Conservation (phyloP, 495 filamentous ascomycete genomes). For the Xylaria castorea region DNA sequence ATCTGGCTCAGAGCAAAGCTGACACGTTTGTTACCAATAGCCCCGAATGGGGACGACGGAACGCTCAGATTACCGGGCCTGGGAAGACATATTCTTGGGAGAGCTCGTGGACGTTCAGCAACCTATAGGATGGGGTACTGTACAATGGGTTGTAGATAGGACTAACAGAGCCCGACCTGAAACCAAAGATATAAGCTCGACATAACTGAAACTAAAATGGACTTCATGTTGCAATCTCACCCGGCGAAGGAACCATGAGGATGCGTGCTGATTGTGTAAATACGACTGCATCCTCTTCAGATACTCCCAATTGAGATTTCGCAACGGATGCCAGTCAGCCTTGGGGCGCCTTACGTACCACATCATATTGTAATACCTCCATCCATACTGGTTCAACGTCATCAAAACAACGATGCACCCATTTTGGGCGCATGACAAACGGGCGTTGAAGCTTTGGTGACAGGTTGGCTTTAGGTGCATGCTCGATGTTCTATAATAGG, state of each 20-base stretch:
- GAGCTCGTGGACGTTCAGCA: slow-evolving; percentile 58
- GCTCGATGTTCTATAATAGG: background rate
- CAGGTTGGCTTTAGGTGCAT: background rate
- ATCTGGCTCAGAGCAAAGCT: slow-evolving; percentile 26
- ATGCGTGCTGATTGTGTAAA: background rate
- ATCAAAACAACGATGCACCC: background rate
- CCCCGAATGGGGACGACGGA: slow-evolving; percentile 71
- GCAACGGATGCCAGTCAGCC: background rate
- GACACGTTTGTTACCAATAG: slow-evolving; percentile 41
- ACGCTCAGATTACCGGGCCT: slow-evolving; percentile 65
- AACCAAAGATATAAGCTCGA: background rate
- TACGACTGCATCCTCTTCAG: background rate
- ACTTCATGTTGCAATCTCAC: background rate
- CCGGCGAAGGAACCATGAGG: background rate
- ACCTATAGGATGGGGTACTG: slow-evolving; percentile 32
- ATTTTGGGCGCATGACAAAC: background rate
- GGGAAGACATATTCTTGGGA: slow-evolving; percentile 55
- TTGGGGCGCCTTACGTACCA: background rate
- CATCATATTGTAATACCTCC: background rate
- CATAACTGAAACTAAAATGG: background rate
- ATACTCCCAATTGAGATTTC: background rate
- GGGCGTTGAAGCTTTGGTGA: background rate
- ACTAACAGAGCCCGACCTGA: background rate
- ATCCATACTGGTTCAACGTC: background rate
- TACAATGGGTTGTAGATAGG: slow-evolving; percentile 3